These are phyloP conservation scores for Pichia manshurica DNA, from an alignment of 805 yeast genomes.

Conservation along the genomic window DNA sequence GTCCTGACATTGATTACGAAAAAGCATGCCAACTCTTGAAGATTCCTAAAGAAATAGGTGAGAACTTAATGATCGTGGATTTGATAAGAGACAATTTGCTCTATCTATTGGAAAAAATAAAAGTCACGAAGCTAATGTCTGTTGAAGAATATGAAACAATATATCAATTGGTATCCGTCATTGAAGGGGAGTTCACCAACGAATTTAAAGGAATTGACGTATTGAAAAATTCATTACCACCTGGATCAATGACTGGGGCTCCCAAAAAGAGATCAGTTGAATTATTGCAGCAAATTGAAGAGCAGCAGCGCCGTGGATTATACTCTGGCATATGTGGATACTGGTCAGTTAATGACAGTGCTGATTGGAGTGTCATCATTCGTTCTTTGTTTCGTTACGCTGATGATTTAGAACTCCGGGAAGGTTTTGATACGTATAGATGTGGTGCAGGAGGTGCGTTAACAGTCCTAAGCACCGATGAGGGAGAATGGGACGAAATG, in stretches of 20 bases:
- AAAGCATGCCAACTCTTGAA: constrained; percentile 60
- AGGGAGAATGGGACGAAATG: constrained; percentile 93
- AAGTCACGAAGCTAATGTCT: constrained; percentile 74
- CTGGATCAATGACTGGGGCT: constrained; percentile 99
- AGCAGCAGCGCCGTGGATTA: constrained; percentile 62
- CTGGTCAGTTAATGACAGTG: constrained; percentile 80
- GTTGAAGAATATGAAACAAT: constrained; percentile 92
- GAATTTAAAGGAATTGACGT: constrained; percentile 69
- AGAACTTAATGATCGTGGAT: constrained; percentile 95
- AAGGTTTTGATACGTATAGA: constrained; percentile 48
- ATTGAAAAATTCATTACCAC: constrained; percentile 75
- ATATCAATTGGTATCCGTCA: constrained; percentile 86
- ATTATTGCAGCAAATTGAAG: constrained; percentile 57
- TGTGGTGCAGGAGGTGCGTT: constrained; percentile 99
- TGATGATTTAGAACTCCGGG: constrained; percentile 33
- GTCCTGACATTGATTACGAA: constrained; percentile 44
- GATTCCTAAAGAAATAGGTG: constrained; percentile 91
- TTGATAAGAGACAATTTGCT: constrained; percentile 86
- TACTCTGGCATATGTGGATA: constrained; percentile 96
- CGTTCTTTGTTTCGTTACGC: constrained; percentile 70
- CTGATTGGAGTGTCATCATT: constrained; percentile 96
- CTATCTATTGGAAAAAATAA: constrained; percentile 57
- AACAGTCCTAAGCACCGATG: constrained; percentile 76
- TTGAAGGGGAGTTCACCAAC: constrained; percentile 51
- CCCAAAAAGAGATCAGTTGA: constrained; percentile 93